Evolutionary conservation across 345 rosid species (phyloP), one percentile per base, ranked within the genome.

Genomic region (Sapria himalayana): DNA sequence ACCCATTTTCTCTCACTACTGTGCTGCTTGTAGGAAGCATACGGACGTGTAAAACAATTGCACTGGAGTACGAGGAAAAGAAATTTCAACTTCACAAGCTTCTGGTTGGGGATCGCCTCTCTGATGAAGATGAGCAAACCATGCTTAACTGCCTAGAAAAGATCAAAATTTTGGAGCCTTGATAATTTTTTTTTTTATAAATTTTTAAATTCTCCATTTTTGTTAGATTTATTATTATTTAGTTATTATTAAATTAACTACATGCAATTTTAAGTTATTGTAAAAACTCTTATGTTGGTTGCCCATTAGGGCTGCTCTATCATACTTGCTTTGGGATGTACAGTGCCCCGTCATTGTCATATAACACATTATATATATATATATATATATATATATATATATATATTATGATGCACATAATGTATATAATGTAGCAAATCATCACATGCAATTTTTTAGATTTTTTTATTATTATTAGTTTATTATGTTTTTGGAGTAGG

Each of bases 11-110:
- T 5, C 17, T 13, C 18, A 18, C 14, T 43, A 24, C 31, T 19
- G n/a, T 15, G 33, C 14, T 7, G 5, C 2, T 29, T 32, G 3
- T 29, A 72, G 81, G 86, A 38, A 73, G 73, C 19, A 58, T 76
- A 22, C 68, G 46, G 59, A 80, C 91, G 16, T 78, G 92, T 57
- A 78, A 48, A 64, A 63, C 41, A 9, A 64, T 69, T 14, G 89
- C 81, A 1, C 48, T 76, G 64, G 74, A 76, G 66, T 81, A 80
- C 38, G 97, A 81, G n/a, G 76, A 64, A 20, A 47, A 51, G 25
- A 86, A 81, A 46, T 81, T 78, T 43, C 76, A 74, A 48, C 85
- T 76, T 19, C 51, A 67, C 63, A 74, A 60, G 57, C 72, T 74
- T 19, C 45, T 40, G 3, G 58, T 19, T 17, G 63, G 84, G 9